Evolutionary conservation across 345 rosid species (phyloP).

Genomic region (Erodium maritimum): DNA sequence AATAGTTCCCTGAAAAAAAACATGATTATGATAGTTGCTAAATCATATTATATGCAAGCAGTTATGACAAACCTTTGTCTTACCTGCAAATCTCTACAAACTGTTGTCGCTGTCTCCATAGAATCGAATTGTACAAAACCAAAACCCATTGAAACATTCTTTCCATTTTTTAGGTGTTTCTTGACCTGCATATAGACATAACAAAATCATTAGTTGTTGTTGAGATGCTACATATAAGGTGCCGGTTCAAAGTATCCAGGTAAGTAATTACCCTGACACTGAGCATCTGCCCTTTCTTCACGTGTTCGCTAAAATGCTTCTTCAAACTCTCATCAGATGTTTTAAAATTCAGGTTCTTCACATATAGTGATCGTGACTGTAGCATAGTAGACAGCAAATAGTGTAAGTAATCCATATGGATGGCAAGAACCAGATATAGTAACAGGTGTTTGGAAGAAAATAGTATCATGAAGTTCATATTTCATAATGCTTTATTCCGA

Average conservation of each 20-base stretch:
- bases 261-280: conserved; percentile 56
- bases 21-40: neutral
- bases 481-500: neutral
- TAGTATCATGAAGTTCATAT: neutral
- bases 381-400: conserved; percentile 16
- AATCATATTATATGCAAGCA: neutral
- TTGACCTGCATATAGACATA: conserved; percentile 45
- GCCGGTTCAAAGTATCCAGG: neutral
- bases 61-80: neutral
- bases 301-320: conserved; percentile 51
- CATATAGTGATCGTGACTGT: conserved; percentile 77
- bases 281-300: conserved; percentile 59
- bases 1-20: conserved; percentile 51
- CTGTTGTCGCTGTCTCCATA: conserved; percentile 56
- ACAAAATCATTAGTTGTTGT: conserved; percentile 1
- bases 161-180: conserved; percentile 72
- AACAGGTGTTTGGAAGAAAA: neutral
- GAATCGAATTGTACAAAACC: conserved; percentile 90
- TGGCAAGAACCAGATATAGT: neutral
- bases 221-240: neutral
- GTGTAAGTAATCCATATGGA: conserved; percentile 5
- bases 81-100: conserved; percentile 71
- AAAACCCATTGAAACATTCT: conserved; percentile 74
- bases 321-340: conserved; percentile 69
- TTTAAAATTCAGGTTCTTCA: conserved; percentile 88